Percentiles rank a stretch among this genome's conserved stretches.
These are phyloP conservation scores for Leptodontidium sp. DNA, from an alignment of 2,329 filamentous ascomycete genomes.

Conservation along the genomic window DNA sequence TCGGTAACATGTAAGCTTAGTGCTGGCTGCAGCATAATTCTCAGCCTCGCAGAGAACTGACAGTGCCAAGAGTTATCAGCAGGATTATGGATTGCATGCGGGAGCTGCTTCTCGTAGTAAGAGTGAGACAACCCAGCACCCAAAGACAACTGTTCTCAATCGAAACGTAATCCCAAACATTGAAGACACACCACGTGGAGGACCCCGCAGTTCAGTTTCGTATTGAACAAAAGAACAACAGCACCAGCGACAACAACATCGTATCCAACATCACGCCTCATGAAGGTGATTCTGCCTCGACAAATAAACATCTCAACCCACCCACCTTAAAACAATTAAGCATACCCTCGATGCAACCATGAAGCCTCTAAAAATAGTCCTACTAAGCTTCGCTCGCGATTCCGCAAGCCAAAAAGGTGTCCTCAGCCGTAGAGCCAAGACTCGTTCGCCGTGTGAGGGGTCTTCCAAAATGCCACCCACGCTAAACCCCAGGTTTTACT, in stretches of 20 bases:
- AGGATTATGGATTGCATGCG: neutral
- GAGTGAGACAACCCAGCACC: neutral
- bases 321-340: conserved; percentile 11
- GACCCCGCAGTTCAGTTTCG: neutral
- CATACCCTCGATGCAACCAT: neutral
- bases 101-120: neutral
- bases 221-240: neutral
- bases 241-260: neutral
- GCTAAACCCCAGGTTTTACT: neutral
- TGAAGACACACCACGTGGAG: neutral
- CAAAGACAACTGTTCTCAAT: neutral
- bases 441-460: neutral
- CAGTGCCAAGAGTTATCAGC: neutral
- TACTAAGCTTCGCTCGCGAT: conserved; percentile 1
- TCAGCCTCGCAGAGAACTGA: conserved; percentile 16
- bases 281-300: neutral
- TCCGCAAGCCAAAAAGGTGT: neutral
- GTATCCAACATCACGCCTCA: conserved; percentile 4
- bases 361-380: conserved; percentile 15
- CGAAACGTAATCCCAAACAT: neutral
- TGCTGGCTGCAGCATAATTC: neutral
- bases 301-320: neutral
- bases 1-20: conserved; percentile 7
- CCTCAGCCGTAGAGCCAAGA: neutral
- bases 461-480: conserved; percentile 1